Conservation (phyloP, 257 asterid species). For the Penstemon eatonii region DNA sequence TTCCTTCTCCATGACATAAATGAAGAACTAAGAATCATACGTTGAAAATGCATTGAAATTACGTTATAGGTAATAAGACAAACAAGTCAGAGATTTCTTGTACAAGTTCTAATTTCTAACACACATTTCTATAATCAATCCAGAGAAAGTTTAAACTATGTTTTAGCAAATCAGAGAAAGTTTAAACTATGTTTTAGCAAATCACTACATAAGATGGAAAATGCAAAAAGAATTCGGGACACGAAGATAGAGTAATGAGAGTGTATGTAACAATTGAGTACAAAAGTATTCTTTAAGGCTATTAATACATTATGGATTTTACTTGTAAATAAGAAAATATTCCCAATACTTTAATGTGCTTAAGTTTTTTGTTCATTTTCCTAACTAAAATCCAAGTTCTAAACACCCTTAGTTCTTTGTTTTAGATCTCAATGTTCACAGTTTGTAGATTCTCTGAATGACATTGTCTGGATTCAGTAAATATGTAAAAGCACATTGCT, state of each 20-base stretch:
- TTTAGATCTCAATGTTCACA: background rate
- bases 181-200: background rate
- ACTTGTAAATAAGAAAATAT: no score
- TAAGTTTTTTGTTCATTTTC: background rate
- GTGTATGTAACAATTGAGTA: background rate
- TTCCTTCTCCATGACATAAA: slow-evolving; percentile 1
- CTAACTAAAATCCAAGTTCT: background rate
- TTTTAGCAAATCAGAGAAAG: background rate
- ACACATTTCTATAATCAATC: background rate
- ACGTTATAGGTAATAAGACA: background rate
- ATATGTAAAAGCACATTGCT: slow-evolving; percentile 10
- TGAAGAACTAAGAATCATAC: background rate
- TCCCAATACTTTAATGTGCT: no score
- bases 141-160: background rate
- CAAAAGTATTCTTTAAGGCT: background rate
- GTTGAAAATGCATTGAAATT: background rate
- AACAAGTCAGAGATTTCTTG: background rate
- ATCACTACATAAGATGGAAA: background rate
- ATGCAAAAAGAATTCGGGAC: no score
- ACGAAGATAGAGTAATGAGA: background rate
- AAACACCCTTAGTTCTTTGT: background rate
- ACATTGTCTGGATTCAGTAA: background rate
- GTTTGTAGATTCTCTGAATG: slow-evolving; percentile 8
- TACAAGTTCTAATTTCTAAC: background rate
- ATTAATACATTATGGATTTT: no score